These are phyloP conservation scores for Kodamaea neixiangensis DNA, from an alignment of 805 yeast species.

Conservation along the genomic window DNA sequence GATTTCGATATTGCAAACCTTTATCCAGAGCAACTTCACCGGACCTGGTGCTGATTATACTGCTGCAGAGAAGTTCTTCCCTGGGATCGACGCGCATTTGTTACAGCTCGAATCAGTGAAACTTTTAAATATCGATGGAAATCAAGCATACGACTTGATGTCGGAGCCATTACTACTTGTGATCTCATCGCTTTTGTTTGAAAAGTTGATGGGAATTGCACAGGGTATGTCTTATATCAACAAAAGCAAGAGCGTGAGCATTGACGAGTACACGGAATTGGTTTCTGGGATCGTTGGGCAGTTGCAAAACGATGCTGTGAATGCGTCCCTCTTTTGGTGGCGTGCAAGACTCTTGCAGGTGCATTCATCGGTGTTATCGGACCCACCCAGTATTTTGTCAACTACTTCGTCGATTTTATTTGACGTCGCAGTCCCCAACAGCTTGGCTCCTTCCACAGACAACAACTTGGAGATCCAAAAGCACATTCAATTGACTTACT, in stretches of 20 bases:
- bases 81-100: slow-evolving; percentile 18
- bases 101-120: slow-evolving; percentile 35
- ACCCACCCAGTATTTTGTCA: slow-evolving; percentile 54
- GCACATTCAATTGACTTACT: slow-evolving; percentile 48
- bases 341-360: slow-evolving; percentile 65
- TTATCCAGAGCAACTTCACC: slow-evolving; percentile 75
- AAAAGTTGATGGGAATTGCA: slow-evolving; percentile 43
- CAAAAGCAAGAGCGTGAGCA: slow-evolving; percentile 22
- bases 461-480: slow-evolving; percentile 30
- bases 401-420: slow-evolving; percentile 44
- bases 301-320: slow-evolving; percentile 27
- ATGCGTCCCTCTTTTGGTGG: slow-evolving; percentile 71
- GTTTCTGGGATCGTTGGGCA: slow-evolving; percentile 10
- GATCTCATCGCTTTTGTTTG: slow-evolving; percentile 34
- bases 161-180: slow-evolving; percentile 37
- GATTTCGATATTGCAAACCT: slow-evolving; percentile 63
- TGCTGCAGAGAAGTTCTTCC: slow-evolving; percentile 33
- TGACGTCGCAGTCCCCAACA: slow-evolving; percentile 30
- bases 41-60: slow-evolving; percentile 66
- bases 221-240: slow-evolving; percentile 42
- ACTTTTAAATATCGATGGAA: slow-evolving; percentile 61
- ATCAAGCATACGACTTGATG: slow-evolving; percentile 60
- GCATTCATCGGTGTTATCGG: slow-evolving; percentile 64
- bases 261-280: slow-evolving; percentile 27
- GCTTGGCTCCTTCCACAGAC: slow-evolving; percentile 31